These are phyloP conservation scores for Leptographium radiaticola DNA, from an alignment of 2,329 filamentous ascomycete species.

Conservation along the genomic window DNA sequence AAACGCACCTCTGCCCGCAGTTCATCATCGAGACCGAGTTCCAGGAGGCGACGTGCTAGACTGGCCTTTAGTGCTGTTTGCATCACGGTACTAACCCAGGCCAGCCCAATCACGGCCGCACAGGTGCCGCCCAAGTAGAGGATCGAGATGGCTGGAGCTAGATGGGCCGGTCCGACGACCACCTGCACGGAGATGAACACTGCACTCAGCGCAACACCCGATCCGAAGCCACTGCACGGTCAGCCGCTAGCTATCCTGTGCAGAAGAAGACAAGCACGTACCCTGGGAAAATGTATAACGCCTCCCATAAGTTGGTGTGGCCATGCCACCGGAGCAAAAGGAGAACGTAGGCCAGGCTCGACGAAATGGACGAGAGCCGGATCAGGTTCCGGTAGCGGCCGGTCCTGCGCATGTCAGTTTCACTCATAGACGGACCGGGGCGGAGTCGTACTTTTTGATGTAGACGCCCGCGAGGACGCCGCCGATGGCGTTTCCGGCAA, in stretches of 20 bases:
- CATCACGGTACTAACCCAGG: constrained; percentile 24
- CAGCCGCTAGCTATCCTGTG: background rate
- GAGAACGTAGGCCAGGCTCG: constrained; percentile 35
- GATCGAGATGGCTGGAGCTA: constrained; percentile 26
- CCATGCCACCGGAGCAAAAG: constrained; percentile 47
- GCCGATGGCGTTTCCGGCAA: constrained; percentile 52
- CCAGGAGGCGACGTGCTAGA: constrained; percentile 12
- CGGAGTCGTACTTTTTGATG: constrained; percentile 28
- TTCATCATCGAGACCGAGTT: constrained; percentile 12
- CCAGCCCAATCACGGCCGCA: constrained; percentile 25
- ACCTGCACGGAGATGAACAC: constrained; percentile 29
- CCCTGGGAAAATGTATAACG: constrained; percentile 45
- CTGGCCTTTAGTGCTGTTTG: constrained; percentile 13
- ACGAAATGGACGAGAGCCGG: constrained; percentile 33
- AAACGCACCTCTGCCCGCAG: constrained; percentile 13
- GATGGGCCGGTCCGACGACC: constrained; percentile 22
- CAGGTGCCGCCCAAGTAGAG: constrained; percentile 25
- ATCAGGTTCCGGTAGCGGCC: constrained; percentile 46
- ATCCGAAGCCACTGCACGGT: constrained; percentile 23
- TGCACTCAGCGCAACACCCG: constrained; percentile 25
- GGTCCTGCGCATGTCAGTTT: constrained; percentile 24
- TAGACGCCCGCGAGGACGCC: constrained; percentile 45
- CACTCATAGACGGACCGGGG: constrained; percentile 7
- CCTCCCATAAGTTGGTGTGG: constrained; percentile 39
- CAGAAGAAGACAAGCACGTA: constrained; percentile 6